phyloP scores from a whole-genome alignment of 2,329 filamentous ascomycete genomes.

The Botrytis medusae region DNA sequence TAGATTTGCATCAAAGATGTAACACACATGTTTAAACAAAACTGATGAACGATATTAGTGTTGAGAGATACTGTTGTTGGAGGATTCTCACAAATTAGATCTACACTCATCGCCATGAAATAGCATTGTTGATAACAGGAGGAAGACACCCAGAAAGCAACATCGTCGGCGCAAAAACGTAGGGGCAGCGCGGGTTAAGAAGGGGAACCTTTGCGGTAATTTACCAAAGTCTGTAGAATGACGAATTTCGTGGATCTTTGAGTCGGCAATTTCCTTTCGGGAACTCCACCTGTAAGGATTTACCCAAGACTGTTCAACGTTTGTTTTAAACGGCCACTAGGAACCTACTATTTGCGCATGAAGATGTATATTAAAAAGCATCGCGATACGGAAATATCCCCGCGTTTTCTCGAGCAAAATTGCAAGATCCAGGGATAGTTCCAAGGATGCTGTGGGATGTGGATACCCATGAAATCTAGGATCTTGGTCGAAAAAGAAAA shows the following conservation, averaged over 20 bases:
- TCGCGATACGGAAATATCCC: background rate
- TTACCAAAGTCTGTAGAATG: background rate
- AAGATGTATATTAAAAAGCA: background rate
- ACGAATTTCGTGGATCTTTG: background rate
- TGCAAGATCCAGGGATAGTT: background rate
- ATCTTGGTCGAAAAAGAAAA: background rate
- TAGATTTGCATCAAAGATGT: background rate
- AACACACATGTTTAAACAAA: background rate
- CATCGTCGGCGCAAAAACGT: background rate
- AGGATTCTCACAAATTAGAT: background rate
- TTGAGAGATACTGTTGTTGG: background rate
- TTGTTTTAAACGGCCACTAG: background rate
- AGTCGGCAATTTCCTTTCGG: background rate
- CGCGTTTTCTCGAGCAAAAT: background rate
- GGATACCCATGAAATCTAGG: background rate
- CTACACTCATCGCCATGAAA: background rate
- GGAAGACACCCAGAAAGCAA: background rate
- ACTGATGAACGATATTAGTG: background rate
- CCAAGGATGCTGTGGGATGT: background rate
- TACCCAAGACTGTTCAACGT: background rate
- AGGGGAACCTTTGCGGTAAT: background rate
- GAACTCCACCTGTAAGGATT: background rate
- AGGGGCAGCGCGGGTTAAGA: background rate
- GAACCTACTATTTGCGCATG: background rate
- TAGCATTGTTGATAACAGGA: background rate